Conservation (phyloP, 768 basidiomycete species). For the Porphyrellus cyaneotinctus region DNA sequence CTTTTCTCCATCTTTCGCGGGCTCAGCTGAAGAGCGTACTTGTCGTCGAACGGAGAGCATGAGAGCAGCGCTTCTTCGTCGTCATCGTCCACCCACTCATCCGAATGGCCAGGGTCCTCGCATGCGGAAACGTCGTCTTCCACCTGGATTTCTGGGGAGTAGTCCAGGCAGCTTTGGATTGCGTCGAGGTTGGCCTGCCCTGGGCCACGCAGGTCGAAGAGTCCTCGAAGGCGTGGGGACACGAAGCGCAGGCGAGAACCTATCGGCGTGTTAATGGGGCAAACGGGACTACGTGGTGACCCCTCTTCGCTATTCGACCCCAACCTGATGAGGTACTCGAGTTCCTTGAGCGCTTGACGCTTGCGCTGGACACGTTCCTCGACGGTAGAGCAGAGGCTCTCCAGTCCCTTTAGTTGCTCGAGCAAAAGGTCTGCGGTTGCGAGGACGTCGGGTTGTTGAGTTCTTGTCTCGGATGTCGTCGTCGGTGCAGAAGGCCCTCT, state of each 20-base stretch:
- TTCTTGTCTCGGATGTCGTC: background rate
- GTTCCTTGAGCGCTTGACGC: conserved; percentile 20
- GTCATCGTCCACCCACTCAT: conserved; percentile 28
- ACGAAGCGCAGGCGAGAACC: conserved; percentile 9
- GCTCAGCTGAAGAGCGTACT: conserved; percentile 10
- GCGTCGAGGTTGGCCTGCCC: conserved; percentile 21
- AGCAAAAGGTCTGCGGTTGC: conserved; percentile 29
- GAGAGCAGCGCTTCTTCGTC: conserved; percentile 25
- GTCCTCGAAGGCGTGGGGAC: conserved; percentile 30
- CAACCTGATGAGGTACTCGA: conserved; percentile 17
- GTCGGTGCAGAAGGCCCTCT: background rate
- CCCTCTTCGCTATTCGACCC: conserved; percentile 10
- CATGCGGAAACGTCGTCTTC: background rate
- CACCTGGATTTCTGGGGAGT: conserved; percentile 10
- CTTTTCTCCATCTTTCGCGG: conserved; percentile 11
- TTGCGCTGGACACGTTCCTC: conserved; percentile 26
- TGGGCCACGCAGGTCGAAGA: conserved; percentile 29
- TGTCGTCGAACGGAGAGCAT: conserved; percentile 22
- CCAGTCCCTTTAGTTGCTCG: conserved; percentile 26
- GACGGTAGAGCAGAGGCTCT: conserved; percentile 19
- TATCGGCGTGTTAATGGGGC: conserved; percentile 23
- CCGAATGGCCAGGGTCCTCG: conserved; percentile 8
- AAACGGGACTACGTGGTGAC: conserved; percentile 17
- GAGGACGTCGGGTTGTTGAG: conserved; percentile 22
- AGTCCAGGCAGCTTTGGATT: conserved; percentile 24